phyloP scores from a whole-genome alignment of 345 rosid species.

The Camelina neglecta region DNA sequence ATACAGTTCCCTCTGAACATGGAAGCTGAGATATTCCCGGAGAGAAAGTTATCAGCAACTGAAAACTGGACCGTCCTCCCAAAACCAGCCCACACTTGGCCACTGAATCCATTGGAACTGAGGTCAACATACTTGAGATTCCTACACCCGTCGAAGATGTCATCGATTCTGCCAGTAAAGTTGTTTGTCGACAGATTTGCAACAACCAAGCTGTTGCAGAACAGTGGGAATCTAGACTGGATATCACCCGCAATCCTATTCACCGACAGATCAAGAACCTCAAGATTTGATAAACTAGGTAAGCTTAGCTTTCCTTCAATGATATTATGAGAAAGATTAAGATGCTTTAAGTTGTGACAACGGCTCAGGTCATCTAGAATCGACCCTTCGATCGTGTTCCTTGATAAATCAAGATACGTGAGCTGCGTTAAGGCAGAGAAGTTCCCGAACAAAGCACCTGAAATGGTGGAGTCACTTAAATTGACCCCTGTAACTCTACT shows the following conservation, averaged over 20 bases:
- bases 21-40: slow-evolving; percentile 50
- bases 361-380: slow-evolving; percentile 65
- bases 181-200: slow-evolving; percentile 70
- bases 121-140: slow-evolving; percentile 70
- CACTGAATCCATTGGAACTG: slow-evolving; percentile 65
- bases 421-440: slow-evolving; percentile 79
- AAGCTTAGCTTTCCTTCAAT: slow-evolving; percentile 58
- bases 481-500: slow-evolving; percentile 70
- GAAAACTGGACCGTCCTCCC: slow-evolving; percentile 62
- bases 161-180: slow-evolving; percentile 63
- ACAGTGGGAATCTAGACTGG: slow-evolving; percentile 51
- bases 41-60: slow-evolving; percentile 57
- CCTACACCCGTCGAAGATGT: slow-evolving; percentile 60
- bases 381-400: slow-evolving; percentile 59
- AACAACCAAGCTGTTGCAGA: slow-evolving; percentile 62
- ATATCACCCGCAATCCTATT: slow-evolving; percentile 66
- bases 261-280: slow-evolving; percentile 65
- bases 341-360: slow-evolving; percentile 58
- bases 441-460: slow-evolving; percentile 53
- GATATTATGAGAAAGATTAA: slow-evolving; percentile 82
- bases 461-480: slow-evolving; percentile 52
- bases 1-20: slow-evolving; percentile 59
- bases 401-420: slow-evolving; percentile 70
- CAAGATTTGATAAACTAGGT: slow-evolving; percentile 57
- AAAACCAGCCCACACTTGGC: slow-evolving; percentile 62